A percentile compares a stretch with the other conserved stretches of the same genome.
Conservation (phyloP, 2,329 filamentous ascomycete species). For the Endoconidiophora laricicola region DNA sequence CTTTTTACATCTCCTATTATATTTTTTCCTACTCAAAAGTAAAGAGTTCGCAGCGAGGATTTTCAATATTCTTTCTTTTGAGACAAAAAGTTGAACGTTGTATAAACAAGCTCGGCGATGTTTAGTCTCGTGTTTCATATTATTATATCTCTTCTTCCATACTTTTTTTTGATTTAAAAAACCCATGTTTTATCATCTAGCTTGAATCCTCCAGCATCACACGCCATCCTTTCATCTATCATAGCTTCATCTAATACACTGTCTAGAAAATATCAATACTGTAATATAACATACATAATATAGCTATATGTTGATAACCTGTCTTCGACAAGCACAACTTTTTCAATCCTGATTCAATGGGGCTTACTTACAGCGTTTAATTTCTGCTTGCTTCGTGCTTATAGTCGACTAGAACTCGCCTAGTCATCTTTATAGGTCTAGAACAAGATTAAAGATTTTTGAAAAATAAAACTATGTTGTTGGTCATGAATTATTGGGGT, state of each 20-base stretch:
- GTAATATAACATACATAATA: too few species aligned
- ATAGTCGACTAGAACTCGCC: too few species aligned
- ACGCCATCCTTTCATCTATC: neutral
- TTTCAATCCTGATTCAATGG: too few species aligned
- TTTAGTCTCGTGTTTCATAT: neutral
- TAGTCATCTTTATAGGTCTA: too few species aligned
- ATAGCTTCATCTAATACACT: neutral
- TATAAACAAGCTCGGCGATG: neutral
- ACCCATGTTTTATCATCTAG: neutral
- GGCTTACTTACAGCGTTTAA: too few species aligned
- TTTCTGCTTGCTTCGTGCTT: too few species aligned
- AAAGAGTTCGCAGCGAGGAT: neutral
- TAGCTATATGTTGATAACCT: too few species aligned
- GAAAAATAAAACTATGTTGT: too few species aligned
- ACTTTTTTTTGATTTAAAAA: neutral
- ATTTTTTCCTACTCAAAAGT: neutral
- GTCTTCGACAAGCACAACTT: too few species aligned
- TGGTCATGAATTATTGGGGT: too few species aligned
- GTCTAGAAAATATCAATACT: too few species aligned
- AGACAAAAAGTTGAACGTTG: neutral
- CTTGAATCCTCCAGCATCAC: neutral
- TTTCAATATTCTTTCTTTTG: conserved; percentile 1
- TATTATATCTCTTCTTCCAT: neutral
- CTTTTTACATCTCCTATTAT: neutral
- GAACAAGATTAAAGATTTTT: too few species aligned